phyloP scores from a whole-genome alignment of 805 yeast species.

The Trichomonascus vanleenenianus region DNA sequence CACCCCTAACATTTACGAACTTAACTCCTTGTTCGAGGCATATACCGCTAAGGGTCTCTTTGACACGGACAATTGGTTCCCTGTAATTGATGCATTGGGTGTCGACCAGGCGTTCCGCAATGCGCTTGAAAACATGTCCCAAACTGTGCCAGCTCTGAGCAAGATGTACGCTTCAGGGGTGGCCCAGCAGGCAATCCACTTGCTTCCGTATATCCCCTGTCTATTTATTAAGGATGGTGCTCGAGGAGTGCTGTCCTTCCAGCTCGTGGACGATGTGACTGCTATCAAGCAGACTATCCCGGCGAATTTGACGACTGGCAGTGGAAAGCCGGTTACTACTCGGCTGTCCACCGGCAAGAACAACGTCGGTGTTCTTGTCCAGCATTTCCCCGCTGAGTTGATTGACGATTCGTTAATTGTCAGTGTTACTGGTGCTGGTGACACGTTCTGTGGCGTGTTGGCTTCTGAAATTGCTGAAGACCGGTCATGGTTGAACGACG shows the following conservation, averaged over 20 bases:
- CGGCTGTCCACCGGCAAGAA: neutral
- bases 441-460: conserved; percentile 63
- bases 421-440: conserved; percentile 89
- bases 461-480: conserved; percentile 34
- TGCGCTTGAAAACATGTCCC: conserved; percentile 32
- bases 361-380: conserved; percentile 48
- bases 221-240: conserved; percentile 60
- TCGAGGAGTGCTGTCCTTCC: conserved; percentile 47
- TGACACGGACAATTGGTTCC: conserved; percentile 67
- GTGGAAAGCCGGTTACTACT: neutral
- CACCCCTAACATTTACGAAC: conserved; percentile 67
- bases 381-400: conserved; percentile 46
- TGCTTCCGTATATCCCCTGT: conserved; percentile 68
- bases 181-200: conserved; percentile 54
- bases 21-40: conserved; percentile 44
- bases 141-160: conserved; percentile 21
- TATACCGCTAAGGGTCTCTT: conserved; percentile 38
- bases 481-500: conserved; percentile 26
- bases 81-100: conserved; percentile 54
- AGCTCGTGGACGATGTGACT: conserved; percentile 25
- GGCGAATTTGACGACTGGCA: conserved; percentile 1
- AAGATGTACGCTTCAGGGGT: conserved; percentile 30
- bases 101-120: conserved; percentile 41
- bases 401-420: conserved; percentile 33
- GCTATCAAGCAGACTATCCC: conserved; percentile 14